Evolutionary conservation across 1,284 basidiomycete species (phyloP).

Genomic region (Earliella scabrosa): DNA sequence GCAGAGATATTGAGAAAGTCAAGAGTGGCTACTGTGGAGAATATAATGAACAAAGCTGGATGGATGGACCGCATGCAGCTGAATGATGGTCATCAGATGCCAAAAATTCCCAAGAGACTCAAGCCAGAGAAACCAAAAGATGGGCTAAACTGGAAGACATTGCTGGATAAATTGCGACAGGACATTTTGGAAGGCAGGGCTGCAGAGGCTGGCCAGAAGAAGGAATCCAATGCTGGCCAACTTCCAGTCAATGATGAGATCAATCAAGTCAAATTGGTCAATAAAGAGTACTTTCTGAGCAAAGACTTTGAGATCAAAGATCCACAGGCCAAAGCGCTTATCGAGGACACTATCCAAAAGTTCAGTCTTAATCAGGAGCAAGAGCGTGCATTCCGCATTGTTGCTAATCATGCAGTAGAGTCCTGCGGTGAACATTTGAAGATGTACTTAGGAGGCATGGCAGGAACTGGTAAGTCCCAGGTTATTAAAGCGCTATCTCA

Average conservation of each 20-base stretch:
- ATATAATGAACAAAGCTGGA: neutral
- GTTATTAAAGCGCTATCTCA: slow-evolving; percentile 33
- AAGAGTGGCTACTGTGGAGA: neutral
- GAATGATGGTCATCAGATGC: too few relatives aligned
- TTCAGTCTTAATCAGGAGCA: neutral
- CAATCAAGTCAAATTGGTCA: neutral
- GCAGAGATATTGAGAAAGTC: neutral
- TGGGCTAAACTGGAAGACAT: neutral
- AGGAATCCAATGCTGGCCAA: neutral
- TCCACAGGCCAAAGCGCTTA: neutral
- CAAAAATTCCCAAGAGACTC: neutral
- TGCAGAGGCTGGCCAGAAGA: too few relatives aligned
- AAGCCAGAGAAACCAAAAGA: neutral
- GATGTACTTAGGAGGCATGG: neutral
- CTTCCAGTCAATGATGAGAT: neutral
- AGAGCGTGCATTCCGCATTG: too few relatives aligned
- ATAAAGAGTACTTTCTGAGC: neutral
- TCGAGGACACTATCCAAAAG: neutral
- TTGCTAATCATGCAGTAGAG: neutral
- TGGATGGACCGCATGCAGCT: neutral
- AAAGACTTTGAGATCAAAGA: neutral
- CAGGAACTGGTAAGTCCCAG: too few relatives aligned
- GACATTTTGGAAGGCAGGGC: neutral
- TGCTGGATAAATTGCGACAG: neutral
- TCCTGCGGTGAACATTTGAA: neutral